Evolutionary conservation across 768 basidiomycete genomes (phyloP), one percentile per base, ranked within the genome.

Genomic region (Russula vinacea): DNA sequence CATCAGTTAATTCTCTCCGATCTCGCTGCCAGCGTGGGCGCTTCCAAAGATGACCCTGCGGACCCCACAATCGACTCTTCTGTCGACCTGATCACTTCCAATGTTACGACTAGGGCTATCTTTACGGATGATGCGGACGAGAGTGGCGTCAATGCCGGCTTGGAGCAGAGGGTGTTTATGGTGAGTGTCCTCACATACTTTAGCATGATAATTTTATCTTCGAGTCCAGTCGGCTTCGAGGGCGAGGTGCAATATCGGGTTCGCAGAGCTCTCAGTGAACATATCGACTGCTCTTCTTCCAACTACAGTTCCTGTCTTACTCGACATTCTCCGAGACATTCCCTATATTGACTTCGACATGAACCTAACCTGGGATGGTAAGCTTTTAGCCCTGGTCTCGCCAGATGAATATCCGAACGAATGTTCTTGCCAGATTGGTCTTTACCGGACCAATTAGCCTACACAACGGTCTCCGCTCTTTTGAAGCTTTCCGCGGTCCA

Each of bases 371-470:
- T 94, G 92, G 92, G 81, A 85, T 69, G 89, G 92, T 92, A 70
- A 58, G 77, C 62, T 47, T 64, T 16, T 29, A 33, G 22, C 5
- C 2, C 24, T 14, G 7, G 14, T 39, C 29, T 37, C 17, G 40
- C 32, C 45, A 17, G 22, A 44, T 52, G 45, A 54, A 16, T 24
- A 32, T 47, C 32, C 19, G 2, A 58, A 19, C 11, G 16, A 42
- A 56, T 4, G 66, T 24, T n/a, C 56, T 49, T 17, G 7, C 32
- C 64, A 94, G 92, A 91, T 68, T 94, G 92, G 92, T 83, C 92
- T 3, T 79, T 92, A 37, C 87, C 93, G 42, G 90, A 95, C 74
- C 89, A 93, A 70, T 81, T 95, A 45, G 87, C 90, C 1, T 90
- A 81, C 71, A 86, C 89, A 1, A 91, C 87, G 4, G 81, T 92